Base-by-base conservation (phyloP, 2,329 filamentous ascomycete genomes). In the Biscogniauxia marginata region DNA sequence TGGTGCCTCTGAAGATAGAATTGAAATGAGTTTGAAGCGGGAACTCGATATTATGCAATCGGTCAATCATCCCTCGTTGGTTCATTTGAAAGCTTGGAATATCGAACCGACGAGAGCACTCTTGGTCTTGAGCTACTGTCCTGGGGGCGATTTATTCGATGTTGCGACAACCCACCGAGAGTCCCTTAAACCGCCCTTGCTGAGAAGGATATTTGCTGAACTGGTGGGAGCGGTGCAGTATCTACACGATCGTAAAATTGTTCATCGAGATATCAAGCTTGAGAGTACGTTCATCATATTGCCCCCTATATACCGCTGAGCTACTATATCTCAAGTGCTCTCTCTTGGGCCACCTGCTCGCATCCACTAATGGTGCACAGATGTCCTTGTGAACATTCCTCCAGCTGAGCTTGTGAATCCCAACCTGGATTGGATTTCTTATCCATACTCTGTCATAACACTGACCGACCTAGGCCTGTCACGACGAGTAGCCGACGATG, bases 211-310 rank as follows among this genome's bases (percentile, higher is more conserved):
- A 55, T 97, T 97, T 73, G 83, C 93, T 13, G 95, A 99, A 72
- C 74, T 98, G 61, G 87, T 98, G 21, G 87, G 84, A 59, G 95
- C 93, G 0, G 88, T 96, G 34, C 84, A 82, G 56, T 97, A 98
- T 75, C 78, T 99, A 49, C 95, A 99, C 73, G 79, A 84, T 53
- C 80, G 90, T 66, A 87, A 85, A 64, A 96, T 99, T 70, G 93
- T 98, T 53, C 95, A 99, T 71, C 86, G 95, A 58, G 95, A 99
- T 73, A 96, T 99, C 74, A 99, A 99, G 76, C 86, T 99, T 57
- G 95, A 99, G 79, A 84, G 90, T 95, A 82, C 75, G 87, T 80
- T 47, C n/a, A 1, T 8, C 24, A 20, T 50, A 19, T 51, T 64
- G 58, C 57, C 64, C 47, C 30, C 25, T n/a, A 46, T 30, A 9